Evolutionary conservation across 768 basidiomycete species (phyloP), one percentile per base, ranked within the genome.

Genomic region (Rhizopogon vulgaris): DNA sequence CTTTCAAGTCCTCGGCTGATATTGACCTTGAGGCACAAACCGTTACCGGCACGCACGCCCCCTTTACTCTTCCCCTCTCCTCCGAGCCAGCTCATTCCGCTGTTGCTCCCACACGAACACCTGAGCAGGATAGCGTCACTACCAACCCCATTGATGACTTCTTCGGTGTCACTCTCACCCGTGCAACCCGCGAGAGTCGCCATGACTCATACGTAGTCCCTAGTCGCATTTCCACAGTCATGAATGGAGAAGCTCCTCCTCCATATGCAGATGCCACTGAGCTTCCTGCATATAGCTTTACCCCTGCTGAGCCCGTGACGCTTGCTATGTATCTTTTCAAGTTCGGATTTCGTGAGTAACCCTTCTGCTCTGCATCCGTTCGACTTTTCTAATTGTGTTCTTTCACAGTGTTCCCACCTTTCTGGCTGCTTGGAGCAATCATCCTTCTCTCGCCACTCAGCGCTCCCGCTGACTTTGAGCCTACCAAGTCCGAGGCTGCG

Each of bases 241-340:
- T 53, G 24, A 55, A 65, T 55, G 53, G 54, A 38, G 62, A 60
- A 12, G 53, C 52, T 41, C 51, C 53, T 48, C 70, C 63, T 17
- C 63, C 69, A 22, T 73, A 73, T 39, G 53, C 53, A 28, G 57
- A 64, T 27, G 45, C 55, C 27, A 15, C 52, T 11, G 71, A 62
- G 30, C 64, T 64, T 6, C 73, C 69, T 15, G 62, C 69, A 10
- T 74, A 75, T 51, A 57, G 63, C 6, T 53, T 60, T 12, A 27
- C 51, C 22, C 37, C 70, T 11, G 63, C 62, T 6, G 71, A 75
- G 62, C 75, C 73, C 28, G 56, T 62, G 37, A 76, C 76, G 39
- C 71, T 78, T 51, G 76, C 76, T 1, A 69, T 64, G 62, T 73
- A 73, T 56, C 66, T 78, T 37, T 79, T 78, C 69, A 75, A 71